Evolutionary conservation across 441 rosid genomes (phyloP).

Genomic region (Populus hybrid): DNA sequence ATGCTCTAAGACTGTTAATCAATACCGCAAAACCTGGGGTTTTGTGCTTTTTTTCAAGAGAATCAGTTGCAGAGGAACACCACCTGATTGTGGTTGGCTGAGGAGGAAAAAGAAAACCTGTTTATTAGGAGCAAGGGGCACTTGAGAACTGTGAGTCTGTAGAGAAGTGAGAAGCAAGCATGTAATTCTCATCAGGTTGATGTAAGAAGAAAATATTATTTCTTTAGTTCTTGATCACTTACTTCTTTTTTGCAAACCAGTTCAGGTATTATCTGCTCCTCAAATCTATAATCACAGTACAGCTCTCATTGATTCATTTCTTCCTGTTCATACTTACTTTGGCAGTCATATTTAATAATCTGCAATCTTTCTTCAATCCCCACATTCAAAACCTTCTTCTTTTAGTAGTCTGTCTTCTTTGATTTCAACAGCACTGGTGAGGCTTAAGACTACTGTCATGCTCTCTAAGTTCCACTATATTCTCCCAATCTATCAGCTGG

Average conservation of each 20-base stretch:
- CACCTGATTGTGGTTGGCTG: slow-evolving; percentile 24
- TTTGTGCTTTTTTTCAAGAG: slow-evolving; percentile 38
- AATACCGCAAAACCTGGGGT: slow-evolving; percentile 29
- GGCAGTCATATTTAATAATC: slow-evolving; percentile 17
- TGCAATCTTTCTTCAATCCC: neutral
- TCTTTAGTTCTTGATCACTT: neutral
- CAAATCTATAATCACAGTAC: slow-evolving; percentile 16
- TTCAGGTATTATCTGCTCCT: slow-evolving; percentile 20
- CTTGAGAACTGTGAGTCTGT: slow-evolving; percentile 28
- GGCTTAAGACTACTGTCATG: neutral
- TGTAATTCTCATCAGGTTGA: slow-evolving; percentile 4
- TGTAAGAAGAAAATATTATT: neutral
- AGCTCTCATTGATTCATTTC: neutral
- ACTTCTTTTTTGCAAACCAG: slow-evolving; percentile 20
- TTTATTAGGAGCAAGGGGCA: slow-evolving; percentile 21
- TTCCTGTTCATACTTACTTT: slow-evolving; percentile 18
- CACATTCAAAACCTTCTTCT: slow-evolving; percentile 16
- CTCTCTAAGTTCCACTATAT: neutral
- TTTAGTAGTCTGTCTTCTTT: slow-evolving; percentile 3
- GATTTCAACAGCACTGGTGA: slow-evolving; percentile 2
- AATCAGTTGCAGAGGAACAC: slow-evolving; percentile 36
- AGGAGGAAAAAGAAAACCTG: slow-evolving; percentile 13
- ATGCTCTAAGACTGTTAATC: slow-evolving; percentile 39
- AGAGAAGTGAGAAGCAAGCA: slow-evolving; percentile 14
- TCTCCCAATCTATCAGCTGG: neutral